phyloP scores from a whole-genome alignment of 805 yeast genomes.

The Saturnispora diversa region DNA sequence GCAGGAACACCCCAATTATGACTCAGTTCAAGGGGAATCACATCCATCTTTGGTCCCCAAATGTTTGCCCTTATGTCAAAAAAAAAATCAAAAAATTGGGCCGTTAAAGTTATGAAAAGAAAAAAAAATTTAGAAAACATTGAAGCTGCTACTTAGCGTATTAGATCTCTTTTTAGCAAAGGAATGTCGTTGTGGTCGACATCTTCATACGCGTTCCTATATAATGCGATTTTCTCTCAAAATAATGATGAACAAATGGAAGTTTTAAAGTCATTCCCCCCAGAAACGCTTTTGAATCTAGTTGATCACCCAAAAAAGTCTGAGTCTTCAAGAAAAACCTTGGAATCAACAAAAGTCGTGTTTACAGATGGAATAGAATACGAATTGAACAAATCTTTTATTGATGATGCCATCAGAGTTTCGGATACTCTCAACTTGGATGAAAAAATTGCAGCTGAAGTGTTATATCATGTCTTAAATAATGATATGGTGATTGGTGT shows the following conservation, averaged over 20 bases:
- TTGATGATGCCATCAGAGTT: conserved; percentile 47
- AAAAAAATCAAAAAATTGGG: neutral
- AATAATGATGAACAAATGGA: conserved; percentile 17
- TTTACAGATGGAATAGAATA: conserved; percentile 52
- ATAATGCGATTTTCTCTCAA: conserved; percentile 35
- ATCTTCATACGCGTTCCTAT: conserved; percentile 36
- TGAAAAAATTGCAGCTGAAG: conserved; percentile 67
- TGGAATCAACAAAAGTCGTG: conserved; percentile 40
- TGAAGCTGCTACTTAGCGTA: too few species aligned
- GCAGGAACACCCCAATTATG: conserved; percentile 6
- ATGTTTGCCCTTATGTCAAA: neutral
- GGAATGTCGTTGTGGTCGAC: conserved; percentile 31
- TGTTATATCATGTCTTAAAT: conserved; percentile 43
- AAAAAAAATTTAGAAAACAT: too few species aligned
- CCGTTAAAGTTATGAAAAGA: too few species aligned
- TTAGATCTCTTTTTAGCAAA: too few species aligned
- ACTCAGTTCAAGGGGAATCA: neutral
- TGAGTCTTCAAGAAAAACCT: conserved; percentile 36
- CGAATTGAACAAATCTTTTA: conserved; percentile 57
- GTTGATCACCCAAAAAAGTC: conserved; percentile 38
- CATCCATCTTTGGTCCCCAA: too few species aligned
- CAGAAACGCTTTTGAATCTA: conserved; percentile 37
- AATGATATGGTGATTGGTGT: conserved; percentile 34
- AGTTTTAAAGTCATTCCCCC: conserved; percentile 26
- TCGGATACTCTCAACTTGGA: conserved; percentile 67